These are phyloP conservation scores for Trichosporon asahii DNA, from an alignment of 1,284 basidiomycete genomes.

Conservation along the genomic window DNA sequence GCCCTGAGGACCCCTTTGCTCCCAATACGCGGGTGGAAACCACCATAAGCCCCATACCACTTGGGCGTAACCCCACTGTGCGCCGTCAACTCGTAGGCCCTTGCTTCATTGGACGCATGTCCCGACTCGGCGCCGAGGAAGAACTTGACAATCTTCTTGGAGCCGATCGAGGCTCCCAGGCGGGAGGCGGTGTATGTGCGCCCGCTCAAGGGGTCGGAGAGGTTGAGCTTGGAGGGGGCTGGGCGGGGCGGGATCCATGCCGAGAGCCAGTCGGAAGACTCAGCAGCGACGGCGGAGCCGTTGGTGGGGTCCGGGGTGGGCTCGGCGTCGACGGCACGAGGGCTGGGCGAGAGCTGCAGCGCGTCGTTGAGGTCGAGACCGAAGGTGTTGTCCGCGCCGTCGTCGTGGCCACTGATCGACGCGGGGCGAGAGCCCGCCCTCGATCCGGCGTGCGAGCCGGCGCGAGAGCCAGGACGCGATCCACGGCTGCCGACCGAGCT, in stretches of 20 bases:
- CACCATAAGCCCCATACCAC: neutral
- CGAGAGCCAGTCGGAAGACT: too few species aligned
- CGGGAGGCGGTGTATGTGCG: neutral
- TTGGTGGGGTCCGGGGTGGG: too few species aligned
- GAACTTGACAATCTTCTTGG: neutral
- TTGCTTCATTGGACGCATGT: neutral
- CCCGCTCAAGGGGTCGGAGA: neutral
- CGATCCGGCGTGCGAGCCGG: neutral
- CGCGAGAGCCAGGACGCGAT: too few species aligned
- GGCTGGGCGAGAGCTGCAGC: too few species aligned
- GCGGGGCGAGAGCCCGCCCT: neutral
- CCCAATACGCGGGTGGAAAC: neutral
- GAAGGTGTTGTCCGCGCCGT: neutral
- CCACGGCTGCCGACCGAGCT: neutral
- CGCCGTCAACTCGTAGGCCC: neutral
- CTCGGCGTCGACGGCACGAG: too few species aligned
- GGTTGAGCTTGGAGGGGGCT: neutral
- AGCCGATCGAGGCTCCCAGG: neutral
- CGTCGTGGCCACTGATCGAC: neutral
- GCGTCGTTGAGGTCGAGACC: neutral
- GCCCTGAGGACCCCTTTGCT: neutral
- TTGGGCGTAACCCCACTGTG: neutral
- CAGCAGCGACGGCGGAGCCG: too few species aligned
- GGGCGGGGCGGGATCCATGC: neutral
- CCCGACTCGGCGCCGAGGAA: neutral